Conservation (phyloP, 2,329 filamentous ascomycete genomes). For the Dothidotthia symphoricarpi region DNA sequence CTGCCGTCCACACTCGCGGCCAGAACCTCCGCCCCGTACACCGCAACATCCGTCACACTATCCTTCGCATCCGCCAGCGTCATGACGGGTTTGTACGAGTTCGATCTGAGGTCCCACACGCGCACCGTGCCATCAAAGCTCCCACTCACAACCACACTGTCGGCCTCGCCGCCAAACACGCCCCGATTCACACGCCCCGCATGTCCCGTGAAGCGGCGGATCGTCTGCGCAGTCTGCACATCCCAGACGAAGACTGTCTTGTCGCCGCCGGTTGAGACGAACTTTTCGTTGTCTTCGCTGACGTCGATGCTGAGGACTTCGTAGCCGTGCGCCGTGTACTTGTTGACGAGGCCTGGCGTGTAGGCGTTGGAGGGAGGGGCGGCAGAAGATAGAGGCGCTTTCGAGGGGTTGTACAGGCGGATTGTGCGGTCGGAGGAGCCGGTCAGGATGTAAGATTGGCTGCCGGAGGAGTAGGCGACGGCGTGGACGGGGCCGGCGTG, state of each 20-base stretch:
- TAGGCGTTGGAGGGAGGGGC: constrained; percentile 26
- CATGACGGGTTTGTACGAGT: constrained; percentile 64
- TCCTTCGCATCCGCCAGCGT: constrained; percentile 71
- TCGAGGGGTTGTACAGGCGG: constrained; percentile 77
- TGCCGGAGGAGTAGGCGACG: constrained; percentile 50
- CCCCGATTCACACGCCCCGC: constrained; percentile 74
- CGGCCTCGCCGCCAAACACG: constrained; percentile 72
- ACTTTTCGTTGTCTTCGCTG: constrained; percentile 71
- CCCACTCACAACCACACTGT: constrained; percentile 68
- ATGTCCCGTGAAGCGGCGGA: constrained; percentile 73
- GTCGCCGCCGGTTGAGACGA: constrained; percentile 86
- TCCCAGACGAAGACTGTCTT: constrained; percentile 93
- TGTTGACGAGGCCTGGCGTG: constrained; percentile 67
- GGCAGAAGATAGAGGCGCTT: constrained; percentile 44
- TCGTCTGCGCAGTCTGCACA: constrained; percentile 74
- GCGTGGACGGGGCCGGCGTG: constrained; percentile 51
- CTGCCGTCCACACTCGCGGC: constrained; percentile 81
- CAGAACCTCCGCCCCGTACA: constrained; percentile 57
- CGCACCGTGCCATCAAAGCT: constrained; percentile 74
- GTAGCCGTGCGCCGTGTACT: constrained; percentile 87
- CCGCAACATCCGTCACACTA: constrained; percentile 53
- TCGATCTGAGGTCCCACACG: constrained; percentile 56
- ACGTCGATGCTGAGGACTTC: constrained; percentile 81
- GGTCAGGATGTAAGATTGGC: constrained; percentile 65
- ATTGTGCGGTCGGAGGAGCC: constrained; percentile 82